A percentile compares a stretch with the other conserved stretches of the same genome.
phyloP scores from a whole-genome alignment of 202 grass and related monocot species.

The Miscanthus sacchariflorus region DNA sequence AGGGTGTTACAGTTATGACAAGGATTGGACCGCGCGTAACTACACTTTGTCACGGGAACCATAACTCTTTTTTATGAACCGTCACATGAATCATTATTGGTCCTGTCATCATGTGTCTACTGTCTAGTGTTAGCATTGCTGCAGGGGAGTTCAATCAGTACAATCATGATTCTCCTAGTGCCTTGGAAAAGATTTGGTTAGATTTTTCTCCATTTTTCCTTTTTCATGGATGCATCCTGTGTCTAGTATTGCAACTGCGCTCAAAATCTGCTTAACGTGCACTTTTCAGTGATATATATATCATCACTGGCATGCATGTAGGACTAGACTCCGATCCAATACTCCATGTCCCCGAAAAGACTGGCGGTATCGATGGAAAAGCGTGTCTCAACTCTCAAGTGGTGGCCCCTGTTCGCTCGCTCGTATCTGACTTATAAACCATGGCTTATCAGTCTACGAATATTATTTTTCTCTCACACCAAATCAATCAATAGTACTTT shows the following conservation, averaged over 20 bases:
- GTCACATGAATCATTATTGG: background rate
- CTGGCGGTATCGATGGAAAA: too few species aligned
- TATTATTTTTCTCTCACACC: too few species aligned
- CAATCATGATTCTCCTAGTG: background rate
- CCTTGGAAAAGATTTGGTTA: background rate
- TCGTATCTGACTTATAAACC: too few species aligned
- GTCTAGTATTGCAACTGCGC: background rate
- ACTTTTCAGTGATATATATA: background rate
- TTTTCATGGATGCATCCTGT: background rate
- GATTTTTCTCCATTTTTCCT: background rate
- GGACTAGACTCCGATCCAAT: too few species aligned
- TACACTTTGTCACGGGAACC: slow-evolving; percentile 20
- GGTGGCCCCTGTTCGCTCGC: too few species aligned
- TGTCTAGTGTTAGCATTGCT: background rate
- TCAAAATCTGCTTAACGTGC: background rate
- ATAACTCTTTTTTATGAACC: background rate
- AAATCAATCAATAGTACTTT: too few species aligned
- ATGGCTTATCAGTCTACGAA: too few species aligned
- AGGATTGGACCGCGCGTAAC: background rate
- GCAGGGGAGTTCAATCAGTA: slow-evolving; percentile 2
- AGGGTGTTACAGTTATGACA: background rate
- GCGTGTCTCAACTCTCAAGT: too few species aligned
- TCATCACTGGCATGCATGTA: too few species aligned
- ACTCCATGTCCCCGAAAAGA: too few species aligned
- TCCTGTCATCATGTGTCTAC: background rate